A percentile compares a stretch with the other conserved stretches of the same genome.
Conservation (phyloP, 75 land plant species). For the Ceratopteris richardii region DNA sequence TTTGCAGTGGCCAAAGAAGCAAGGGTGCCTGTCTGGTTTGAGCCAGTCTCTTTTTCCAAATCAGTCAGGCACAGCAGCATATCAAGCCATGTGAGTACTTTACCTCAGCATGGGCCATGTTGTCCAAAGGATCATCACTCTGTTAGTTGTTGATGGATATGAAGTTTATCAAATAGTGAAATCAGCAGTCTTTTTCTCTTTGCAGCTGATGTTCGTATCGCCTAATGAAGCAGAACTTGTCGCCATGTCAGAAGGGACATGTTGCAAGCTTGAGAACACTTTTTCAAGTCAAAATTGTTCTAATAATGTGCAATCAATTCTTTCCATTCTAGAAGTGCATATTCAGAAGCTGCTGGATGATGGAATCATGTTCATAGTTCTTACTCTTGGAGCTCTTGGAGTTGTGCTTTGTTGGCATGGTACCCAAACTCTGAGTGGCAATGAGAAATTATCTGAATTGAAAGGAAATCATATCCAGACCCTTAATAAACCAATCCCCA, state of each 20-base stretch:
- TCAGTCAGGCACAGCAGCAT: conserved; percentile 58
- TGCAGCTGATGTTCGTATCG: conserved; percentile 63
- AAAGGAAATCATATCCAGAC: not conserved
- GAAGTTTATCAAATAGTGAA: too few relatives aligned
- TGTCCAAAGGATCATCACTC: not conserved
- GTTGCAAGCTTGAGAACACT: conserved; percentile 12
- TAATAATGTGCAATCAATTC: conserved; percentile 21
- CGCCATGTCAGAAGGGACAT: conserved; percentile 71
- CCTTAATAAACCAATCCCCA: not conserved
- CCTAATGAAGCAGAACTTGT: conserved; percentile 90
- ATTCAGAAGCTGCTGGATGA: conserved; percentile 52
- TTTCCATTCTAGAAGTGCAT: conserved; percentile 38
- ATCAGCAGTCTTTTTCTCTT: conserved; percentile 3
- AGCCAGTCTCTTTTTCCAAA: conserved; percentile 88
- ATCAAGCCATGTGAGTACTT: conserved; percentile 52
- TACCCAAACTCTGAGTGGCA: not conserved
- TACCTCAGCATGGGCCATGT: not conserved
- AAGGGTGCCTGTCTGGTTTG: conserved; percentile 81
- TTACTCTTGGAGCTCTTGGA: conserved; percentile 78
- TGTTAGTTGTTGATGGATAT: too few relatives aligned
- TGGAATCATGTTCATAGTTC: conserved; percentile 51
- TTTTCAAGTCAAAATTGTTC: conserved; percentile 10
- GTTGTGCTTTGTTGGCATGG: conserved; percentile 38
- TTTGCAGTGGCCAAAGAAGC: conserved; percentile 73
- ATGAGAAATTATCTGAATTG: not conserved